phyloP scores from a whole-genome alignment of 345 rosid species.

The Citrus australasica region DNA sequence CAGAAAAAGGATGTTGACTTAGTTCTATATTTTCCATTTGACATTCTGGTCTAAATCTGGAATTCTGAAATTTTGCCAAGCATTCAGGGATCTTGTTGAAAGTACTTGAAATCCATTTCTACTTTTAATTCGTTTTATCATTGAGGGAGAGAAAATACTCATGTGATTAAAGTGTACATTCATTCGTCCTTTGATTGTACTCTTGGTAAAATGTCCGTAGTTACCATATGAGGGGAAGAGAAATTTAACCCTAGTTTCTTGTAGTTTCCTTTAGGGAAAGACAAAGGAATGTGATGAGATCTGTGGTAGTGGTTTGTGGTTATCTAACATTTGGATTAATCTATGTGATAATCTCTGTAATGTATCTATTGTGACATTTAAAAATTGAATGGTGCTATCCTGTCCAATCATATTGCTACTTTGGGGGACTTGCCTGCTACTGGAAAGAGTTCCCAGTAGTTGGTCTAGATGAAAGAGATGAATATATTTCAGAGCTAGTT shows the following conservation, averaged over 20 bases:
- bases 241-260: not conserved
- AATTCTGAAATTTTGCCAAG: not conserved
- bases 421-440: not conserved
- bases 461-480: conserved; percentile 12
- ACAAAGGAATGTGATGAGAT: not conserved
- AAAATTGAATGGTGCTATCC: not conserved
- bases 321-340: not conserved
- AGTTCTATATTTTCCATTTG: not conserved
- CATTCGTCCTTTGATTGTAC: not conserved
- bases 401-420: not conserved
- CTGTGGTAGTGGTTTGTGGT: not conserved
- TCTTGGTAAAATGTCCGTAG: not conserved
- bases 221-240: not conserved
- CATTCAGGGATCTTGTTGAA: not conserved
- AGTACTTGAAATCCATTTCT: not conserved
- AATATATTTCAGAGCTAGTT: not conserved
- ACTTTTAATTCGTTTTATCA: not conserved
- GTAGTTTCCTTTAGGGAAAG: not conserved
- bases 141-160: not conserved
- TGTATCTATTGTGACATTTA: not conserved
- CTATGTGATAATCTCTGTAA: not conserved
- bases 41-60: not conserved
- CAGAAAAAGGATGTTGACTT: not conserved
- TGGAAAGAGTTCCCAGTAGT: not conserved
- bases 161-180: not conserved